Evolutionary conservation across 2,329 filamentous ascomycete genomes (phyloP).

Genomic region (Arthrobotrys megalospora): DNA sequence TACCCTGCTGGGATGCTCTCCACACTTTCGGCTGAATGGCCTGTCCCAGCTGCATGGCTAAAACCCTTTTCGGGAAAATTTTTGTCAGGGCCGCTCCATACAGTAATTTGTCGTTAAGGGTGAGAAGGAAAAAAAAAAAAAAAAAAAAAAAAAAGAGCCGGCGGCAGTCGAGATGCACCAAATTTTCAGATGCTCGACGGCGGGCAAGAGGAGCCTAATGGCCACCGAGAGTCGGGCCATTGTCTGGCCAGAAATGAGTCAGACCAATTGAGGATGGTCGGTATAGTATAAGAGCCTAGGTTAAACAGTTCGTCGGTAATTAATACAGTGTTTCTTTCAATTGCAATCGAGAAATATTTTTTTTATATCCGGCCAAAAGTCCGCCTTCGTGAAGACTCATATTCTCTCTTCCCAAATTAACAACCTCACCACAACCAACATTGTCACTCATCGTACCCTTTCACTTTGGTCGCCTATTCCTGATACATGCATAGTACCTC

Average conservation of each 20-base stretch:
- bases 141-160: slow-evolving; percentile 36
- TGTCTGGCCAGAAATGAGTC: slow-evolving; percentile 35
- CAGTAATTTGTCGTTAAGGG: background rate
- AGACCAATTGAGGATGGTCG: background rate
- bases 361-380: slow-evolving; percentile 51
- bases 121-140: background rate
- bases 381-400: slow-evolving; percentile 49
- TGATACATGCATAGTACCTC: slow-evolving; percentile 31
- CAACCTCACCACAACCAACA: slow-evolving; percentile 27
- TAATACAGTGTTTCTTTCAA: slow-evolving; percentile 11
- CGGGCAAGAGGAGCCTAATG: slow-evolving; percentile 5
- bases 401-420: slow-evolving; percentile 19
- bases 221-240: slow-evolving; percentile 50
- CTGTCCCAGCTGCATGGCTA: slow-evolving; percentile 68
- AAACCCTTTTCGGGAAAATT: slow-evolving; percentile 51
- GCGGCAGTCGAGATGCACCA: slow-evolving; percentile 22
- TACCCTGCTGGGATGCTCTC: slow-evolving; percentile 37
- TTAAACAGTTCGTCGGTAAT: slow-evolving; percentile 15
- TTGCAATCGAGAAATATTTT: slow-evolving; percentile 26
- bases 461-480: slow-evolving; percentile 26
- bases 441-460: background rate
- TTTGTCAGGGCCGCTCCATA: slow-evolving; percentile 31
- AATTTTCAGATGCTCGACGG: slow-evolving; percentile 37
- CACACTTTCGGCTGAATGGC: slow-evolving; percentile 64
- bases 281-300: slow-evolving; percentile 5